Conservation (phyloP, 305 asterid genomes). For the Fraxinus sp. region DNA sequence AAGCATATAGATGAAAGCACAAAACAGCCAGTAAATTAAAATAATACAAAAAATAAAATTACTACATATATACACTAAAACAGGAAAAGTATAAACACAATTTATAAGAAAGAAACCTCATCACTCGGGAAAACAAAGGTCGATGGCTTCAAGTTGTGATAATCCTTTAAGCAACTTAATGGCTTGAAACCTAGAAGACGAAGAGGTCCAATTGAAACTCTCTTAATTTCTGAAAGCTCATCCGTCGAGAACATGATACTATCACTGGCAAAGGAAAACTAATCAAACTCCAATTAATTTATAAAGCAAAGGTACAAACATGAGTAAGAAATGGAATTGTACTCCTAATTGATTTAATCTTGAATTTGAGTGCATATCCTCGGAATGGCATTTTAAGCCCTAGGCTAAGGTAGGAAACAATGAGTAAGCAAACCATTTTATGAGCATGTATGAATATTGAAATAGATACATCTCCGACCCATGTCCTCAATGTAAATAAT, state of each 20-base stretch:
- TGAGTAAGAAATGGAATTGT: background rate
- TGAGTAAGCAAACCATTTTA: background rate
- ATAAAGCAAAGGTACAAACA: background rate
- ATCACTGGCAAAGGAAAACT: slow-evolving; percentile 52
- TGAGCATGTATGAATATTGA: background rate
- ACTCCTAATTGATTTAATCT: background rate
- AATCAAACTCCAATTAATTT: slow-evolving; percentile 1
- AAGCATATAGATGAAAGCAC: background rate
- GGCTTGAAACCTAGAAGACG: slow-evolving; percentile 95
- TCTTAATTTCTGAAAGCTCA: slow-evolving; percentile 80
- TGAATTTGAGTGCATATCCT: background rate
- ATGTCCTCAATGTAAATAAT: background rate
- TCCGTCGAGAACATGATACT: slow-evolving; percentile 63
- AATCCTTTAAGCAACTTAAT: slow-evolving; percentile 75
- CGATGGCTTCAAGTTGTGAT: slow-evolving; percentile 91
- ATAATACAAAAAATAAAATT: slow-evolving; percentile 9
- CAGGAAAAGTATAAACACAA: slow-evolving; percentile 12
- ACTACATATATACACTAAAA: background rate
- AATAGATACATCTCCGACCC: background rate
- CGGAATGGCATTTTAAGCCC: background rate
- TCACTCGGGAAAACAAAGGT: slow-evolving; percentile 92
- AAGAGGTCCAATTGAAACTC: slow-evolving; percentile 75
- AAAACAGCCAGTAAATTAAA: slow-evolving; percentile 3
- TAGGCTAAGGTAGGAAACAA: background rate
- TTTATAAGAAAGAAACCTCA: slow-evolving; percentile 49